phyloP scores from a whole-genome alignment of 2,329 filamentous ascomycete genomes.

The Sphaerulina populicola region DNA sequence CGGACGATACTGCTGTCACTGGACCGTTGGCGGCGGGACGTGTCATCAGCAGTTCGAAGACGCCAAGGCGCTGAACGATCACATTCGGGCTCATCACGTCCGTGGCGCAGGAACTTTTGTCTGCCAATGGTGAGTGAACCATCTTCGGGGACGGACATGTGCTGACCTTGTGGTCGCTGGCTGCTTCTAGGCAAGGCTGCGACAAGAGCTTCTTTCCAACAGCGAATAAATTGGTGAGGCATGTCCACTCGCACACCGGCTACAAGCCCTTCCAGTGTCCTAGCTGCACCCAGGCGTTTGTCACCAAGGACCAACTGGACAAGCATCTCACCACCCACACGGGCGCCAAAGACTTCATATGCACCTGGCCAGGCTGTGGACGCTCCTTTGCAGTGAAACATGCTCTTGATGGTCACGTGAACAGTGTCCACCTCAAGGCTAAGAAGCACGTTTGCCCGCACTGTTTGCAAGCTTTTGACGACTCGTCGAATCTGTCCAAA shows the following conservation, averaged over 20 bases:
- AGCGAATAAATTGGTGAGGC: slow-evolving; percentile 51
- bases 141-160: slow-evolving; percentile 24
- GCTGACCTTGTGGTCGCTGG: background rate
- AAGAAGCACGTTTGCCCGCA: slow-evolving; percentile 39
- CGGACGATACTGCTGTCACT: slow-evolving; percentile 27
- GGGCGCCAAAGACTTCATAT: slow-evolving; percentile 56
- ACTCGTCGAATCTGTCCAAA: slow-evolving; percentile 32
- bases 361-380: slow-evolving; percentile 33
- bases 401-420: slow-evolving; percentile 50
- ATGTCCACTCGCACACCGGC: slow-evolving; percentile 58
- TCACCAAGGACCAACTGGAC: slow-evolving; percentile 58
- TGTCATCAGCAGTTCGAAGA: slow-evolving; percentile 35
- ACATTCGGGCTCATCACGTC: slow-evolving; percentile 46
- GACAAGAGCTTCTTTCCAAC: slow-evolving; percentile 38
- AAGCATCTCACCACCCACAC: slow-evolving; percentile 62
- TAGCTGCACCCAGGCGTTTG: slow-evolving; percentile 52
- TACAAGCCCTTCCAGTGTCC: slow-evolving; percentile 41
- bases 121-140: slow-evolving; percentile 35
- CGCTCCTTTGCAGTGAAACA: slow-evolving; percentile 60
- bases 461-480: slow-evolving; percentile 32
- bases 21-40: slow-evolving; percentile 18
- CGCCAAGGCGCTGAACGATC: slow-evolving; percentile 48
- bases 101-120: slow-evolving; percentile 31
- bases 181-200: slow-evolving; percentile 38
- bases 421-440: slow-evolving; percentile 45